These are phyloP conservation scores for Hemisphaericaspora nanyangensis DNA, from an alignment of 805 yeast species.

Conservation along the genomic window DNA sequence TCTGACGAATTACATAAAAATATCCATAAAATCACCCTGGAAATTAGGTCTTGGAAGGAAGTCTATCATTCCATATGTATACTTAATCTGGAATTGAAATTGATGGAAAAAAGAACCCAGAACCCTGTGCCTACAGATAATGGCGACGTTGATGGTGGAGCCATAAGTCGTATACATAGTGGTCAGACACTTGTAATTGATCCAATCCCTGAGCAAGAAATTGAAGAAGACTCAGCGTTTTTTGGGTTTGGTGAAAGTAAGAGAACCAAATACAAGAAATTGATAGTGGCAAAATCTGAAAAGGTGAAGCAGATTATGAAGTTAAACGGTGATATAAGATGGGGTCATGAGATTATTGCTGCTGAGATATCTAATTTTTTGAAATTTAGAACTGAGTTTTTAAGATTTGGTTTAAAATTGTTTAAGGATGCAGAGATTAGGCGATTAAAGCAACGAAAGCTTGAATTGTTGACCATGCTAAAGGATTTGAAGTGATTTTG, in stretches of 20 bases:
- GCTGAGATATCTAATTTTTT: constrained; percentile 59
- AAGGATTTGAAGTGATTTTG: neutral
- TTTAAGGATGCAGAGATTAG: constrained; percentile 14
- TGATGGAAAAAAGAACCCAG: constrained; percentile 19
- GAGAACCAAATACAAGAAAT: constrained; percentile 43
- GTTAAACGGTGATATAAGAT: constrained; percentile 45
- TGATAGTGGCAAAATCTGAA: constrained; percentile 38
- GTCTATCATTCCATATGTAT: constrained; percentile 22
- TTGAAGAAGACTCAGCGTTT: constrained; percentile 18
- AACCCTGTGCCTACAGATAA: neutral
- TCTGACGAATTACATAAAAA: constrained; percentile 18
- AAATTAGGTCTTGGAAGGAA: constrained; percentile 29
- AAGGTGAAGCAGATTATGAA: constrained; percentile 38
- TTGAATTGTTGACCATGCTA: constrained; percentile 3
- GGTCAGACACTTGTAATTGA: constrained; percentile 15
- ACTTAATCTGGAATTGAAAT: constrained; percentile 25
- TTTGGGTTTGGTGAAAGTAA: constrained; percentile 47
- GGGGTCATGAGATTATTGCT: constrained; percentile 60
- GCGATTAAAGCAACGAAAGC: constrained; percentile 5
- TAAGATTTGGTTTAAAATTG: constrained; percentile 33
- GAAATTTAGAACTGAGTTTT: constrained; percentile 43
- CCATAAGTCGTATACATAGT: constrained; percentile 10
- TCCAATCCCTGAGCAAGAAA: constrained; percentile 9
- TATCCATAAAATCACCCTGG: constrained; percentile 19
- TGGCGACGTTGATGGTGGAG: neutral